Base-by-base conservation (phyloP, 2,329 filamentous ascomycete species). In the Leptodontidium sp. region DNA sequence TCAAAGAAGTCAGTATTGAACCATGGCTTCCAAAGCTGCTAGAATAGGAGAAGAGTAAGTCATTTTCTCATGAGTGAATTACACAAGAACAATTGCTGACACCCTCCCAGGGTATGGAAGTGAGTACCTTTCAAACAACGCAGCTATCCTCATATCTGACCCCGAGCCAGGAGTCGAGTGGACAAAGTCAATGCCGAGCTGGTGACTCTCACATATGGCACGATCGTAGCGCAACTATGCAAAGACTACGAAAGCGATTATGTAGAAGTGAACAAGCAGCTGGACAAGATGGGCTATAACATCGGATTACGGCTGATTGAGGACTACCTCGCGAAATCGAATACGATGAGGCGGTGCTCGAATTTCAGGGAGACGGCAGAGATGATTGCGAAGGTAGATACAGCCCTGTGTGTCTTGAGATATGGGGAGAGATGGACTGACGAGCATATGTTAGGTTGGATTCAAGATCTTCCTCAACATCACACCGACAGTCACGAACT, bases 401-500 rank as follows among this genome's bases (percentile, higher is more conserved):
- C 8, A 17, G 4, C 35, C 58, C 32, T n/a, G 29, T 21, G 8
- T 21, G 8, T 53, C 24, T 21, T 9, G 21, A 17, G 12, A 57
- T 35, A 11, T 57, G 4, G 6, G 2, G 58, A n/a, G 9, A 40
- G 12, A 17, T 9, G 9, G 26, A 35, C 61, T 72, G 57, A 70
- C 40, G 45, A 1, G 62, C 12, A 4, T 9, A 2, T 57, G 3
- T 5, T 72, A 98, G 93, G 92, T 99, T 73, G 96, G 96, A 67
- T 99, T 99, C 84, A 98, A 99, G 83, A 97, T 99, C 73, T 99
- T 99, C 80, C 88, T 99, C 70, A 99, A 99, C 78, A 94, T 98
- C 75, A 97, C 94, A 4, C 96, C 96, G 0, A 92, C 91, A 8
- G 91, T 98, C 72, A 93, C 94, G 59, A 98, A 97, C 79, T 99